Conservation (phyloP, 1,139 yeast species). For the Scheffersomyces cryptocercus region DNA sequence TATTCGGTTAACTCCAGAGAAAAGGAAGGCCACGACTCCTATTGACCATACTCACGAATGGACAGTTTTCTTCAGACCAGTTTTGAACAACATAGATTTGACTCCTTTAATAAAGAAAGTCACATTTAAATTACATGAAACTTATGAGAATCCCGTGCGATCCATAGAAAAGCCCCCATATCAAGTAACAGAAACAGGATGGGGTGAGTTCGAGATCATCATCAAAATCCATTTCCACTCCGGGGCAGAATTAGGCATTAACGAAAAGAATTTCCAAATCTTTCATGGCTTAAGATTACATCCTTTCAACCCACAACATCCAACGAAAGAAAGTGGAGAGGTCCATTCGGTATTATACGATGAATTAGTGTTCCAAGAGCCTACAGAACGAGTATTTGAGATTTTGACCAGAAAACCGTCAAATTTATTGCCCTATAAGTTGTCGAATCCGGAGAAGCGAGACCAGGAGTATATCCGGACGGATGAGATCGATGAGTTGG, state of each 20-base stretch:
- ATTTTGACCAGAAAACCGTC: constrained; percentile 75
- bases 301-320: constrained; percentile 67
- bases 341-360: constrained; percentile 77
- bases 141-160: constrained; percentile 83
- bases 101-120: constrained; percentile 86
- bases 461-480: constrained; percentile 46
- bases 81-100: constrained; percentile 71
- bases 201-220: constrained; percentile 98
- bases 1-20: constrained; percentile 62
- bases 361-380: constrained; percentile 93
- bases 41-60: constrained; percentile 92
- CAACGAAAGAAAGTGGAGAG: constrained; percentile 43
- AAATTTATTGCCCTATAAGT: constrained; percentile 65
- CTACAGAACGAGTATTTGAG: constrained; percentile 86
- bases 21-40: constrained; percentile 70
- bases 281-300: constrained; percentile 91
- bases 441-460: constrained; percentile 42
- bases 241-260: constrained; percentile 63
- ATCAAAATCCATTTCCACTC: constrained; percentile 83
- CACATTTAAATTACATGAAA: constrained; percentile 91
- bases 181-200: constrained; percentile 95
- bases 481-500: constrained; percentile 76
- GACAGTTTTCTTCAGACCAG: constrained; percentile 92
- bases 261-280: constrained; percentile 82
- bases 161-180: constrained; percentile 88